phyloP scores from a whole-genome alignment of 2,329 filamentous ascomycete genomes.

The Colletotrichum abscissum region DNA sequence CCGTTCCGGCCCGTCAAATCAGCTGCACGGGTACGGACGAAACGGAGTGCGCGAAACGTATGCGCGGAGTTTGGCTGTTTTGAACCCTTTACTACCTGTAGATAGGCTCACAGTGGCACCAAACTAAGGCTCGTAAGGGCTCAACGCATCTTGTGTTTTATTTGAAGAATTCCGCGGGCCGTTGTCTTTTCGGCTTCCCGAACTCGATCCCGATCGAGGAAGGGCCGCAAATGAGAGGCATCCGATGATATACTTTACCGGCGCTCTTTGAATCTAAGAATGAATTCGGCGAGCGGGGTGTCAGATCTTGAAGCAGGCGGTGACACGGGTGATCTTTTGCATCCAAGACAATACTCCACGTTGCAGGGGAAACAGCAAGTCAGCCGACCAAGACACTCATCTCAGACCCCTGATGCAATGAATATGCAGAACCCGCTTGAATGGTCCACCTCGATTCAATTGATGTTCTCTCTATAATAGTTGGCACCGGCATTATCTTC shows the following conservation, averaged over 20 bases:
- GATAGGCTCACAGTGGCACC: too few species aligned
- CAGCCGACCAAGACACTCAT: background rate
- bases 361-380: background rate
- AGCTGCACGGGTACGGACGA: constrained; percentile 8
- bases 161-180: background rate
- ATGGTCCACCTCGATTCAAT: background rate
- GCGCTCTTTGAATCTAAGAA: background rate
- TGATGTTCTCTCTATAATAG: background rate
- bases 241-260: background rate
- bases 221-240: background rate
- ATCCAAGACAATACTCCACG: constrained; percentile 10
- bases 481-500: background rate
- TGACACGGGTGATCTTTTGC: background rate
- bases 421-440: background rate
- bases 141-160: background rate
- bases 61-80: constrained; percentile 2
- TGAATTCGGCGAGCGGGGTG: background rate
- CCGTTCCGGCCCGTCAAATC: background rate
- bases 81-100: background rate
- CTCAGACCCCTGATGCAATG: background rate
- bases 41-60: background rate
- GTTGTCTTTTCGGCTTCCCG: background rate
- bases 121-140: background rate
- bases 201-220: background rate
- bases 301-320: background rate